These are phyloP conservation scores for Penicillium desertorum DNA, from an alignment of 495 filamentous ascomycete species.

Conservation along the genomic window DNA sequence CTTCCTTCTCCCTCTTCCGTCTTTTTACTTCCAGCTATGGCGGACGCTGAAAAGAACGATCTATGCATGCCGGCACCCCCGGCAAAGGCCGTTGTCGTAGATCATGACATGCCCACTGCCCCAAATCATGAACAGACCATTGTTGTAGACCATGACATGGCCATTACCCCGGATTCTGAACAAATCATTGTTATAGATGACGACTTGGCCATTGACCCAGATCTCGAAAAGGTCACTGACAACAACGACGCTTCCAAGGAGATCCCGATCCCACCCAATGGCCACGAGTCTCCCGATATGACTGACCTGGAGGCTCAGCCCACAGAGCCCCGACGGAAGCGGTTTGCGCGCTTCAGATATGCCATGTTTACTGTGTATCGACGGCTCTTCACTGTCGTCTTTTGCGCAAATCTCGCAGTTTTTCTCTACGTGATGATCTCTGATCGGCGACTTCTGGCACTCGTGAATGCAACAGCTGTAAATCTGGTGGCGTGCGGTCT, in stretches of 20 bases:
- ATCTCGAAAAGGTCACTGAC: neutral
- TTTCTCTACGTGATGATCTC: conserved; percentile 35
- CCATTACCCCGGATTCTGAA: too few relatives aligned
- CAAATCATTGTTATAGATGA: too few relatives aligned
- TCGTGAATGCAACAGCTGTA: conserved; percentile 40
- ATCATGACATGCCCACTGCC: neutral
- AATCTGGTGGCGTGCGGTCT: conserved; percentile 48
- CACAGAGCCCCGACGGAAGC: conserved; percentile 13
- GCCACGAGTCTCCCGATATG: neutral
- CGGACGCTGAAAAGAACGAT: conserved; percentile 17
- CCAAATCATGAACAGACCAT: too few relatives aligned
- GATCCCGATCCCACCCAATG: neutral
- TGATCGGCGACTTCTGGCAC: conserved; percentile 19
- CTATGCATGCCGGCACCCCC: conserved; percentile 15
- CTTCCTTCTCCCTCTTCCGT: conserved; percentile 4
- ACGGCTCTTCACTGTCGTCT: conserved; percentile 44
- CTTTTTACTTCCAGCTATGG: conserved; percentile 10
- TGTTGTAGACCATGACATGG: too few relatives aligned
- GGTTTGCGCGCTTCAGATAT: conserved; percentile 26
- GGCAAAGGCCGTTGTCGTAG: conserved; percentile 12
- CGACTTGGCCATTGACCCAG: too few relatives aligned
- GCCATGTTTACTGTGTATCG: conserved; percentile 38
- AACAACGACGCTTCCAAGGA: conserved; percentile 7
- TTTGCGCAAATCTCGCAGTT: conserved; percentile 43
- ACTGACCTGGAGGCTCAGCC: conserved; percentile 18